phyloP scores from a whole-genome alignment of 768 basidiomycete genomes.

The Amanita jacksonii region DNA sequence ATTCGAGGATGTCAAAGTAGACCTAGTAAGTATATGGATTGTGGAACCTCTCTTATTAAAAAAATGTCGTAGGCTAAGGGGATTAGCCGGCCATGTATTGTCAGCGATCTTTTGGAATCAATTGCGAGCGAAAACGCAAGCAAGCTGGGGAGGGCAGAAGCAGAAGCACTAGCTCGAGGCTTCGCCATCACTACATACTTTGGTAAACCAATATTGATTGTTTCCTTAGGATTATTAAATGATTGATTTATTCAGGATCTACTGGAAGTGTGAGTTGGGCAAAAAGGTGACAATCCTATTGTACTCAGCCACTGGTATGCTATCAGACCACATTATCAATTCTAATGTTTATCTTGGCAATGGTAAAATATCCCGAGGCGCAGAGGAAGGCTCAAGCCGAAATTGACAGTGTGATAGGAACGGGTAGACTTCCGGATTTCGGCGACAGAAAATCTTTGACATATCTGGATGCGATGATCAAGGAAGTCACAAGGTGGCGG shows the following conservation, averaged over 20 bases:
- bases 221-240: too few species aligned
- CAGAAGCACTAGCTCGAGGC: neutral
- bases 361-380: constrained; percentile 5
- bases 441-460: constrained; percentile 1
- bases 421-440: constrained; percentile 5
- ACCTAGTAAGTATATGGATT: constrained; percentile 19
- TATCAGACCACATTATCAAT: neutral
- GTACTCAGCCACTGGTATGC: neutral
- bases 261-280: too few species aligned
- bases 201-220: neutral
- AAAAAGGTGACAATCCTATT: too few species aligned
- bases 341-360: constrained; percentile 2
- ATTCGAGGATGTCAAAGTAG: constrained; percentile 20
- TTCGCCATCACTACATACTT: neutral
- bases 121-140: neutral
- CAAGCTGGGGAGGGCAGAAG: neutral
- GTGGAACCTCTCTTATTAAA: neutral
- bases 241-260: too few species aligned
- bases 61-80: constrained; percentile 2
- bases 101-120: neutral
- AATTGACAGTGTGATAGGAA: too few species aligned
- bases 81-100: neutral
- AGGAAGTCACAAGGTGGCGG: too few species aligned
- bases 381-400: constrained; percentile 8
- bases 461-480: constrained; percentile 5